Evolutionary conservation across 2,329 filamentous ascomycete species (phyloP), one percentile per base, ranked within the genome.

Genomic region (Stylonectria norvegica): DNA sequence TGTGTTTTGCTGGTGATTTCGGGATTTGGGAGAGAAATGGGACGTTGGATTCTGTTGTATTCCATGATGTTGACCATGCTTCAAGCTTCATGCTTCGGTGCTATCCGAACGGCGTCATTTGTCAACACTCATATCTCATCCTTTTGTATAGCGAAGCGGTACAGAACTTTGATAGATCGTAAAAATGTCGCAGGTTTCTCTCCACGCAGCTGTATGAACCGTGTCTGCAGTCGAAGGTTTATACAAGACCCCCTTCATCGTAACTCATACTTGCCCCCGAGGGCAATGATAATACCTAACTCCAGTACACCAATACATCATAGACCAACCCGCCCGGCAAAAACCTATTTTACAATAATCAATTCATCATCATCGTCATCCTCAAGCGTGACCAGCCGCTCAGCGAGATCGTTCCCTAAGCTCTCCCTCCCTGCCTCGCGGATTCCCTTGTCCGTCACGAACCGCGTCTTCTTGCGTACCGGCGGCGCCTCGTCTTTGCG

Each of bases 361-460:
- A 76, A 54, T 49, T 80, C 78, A 40, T 76, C 72, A 36, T 76
- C 72, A 36, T 76, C 72, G 49, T 75, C 70, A 44, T 73, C 69
- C 34, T 64, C 62, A 31, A 70, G 53, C 37, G 53, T 50, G 22
- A 67, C 56, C 55, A 59, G 62, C 38, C 63, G 52, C 34, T 57
- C 57, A 25, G 47, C 38, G 43, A 69, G 61, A 36, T 77, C 75
- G n/a, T 63, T 69, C 8, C 82, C 81, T 2, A 89, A 59, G 56
- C 85, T 89, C 57, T 89, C 86, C 44, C 85, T 72, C 1, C 86
- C 86, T 4, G 86, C 85, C 63, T 88, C 85, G 39, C 81, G 77
- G 47, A 90, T 89, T 0, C 86, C 86, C 60, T 83, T 86, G 29
- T 81, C 80, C 18, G 86, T 88, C 28, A 89, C 76, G 57, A 90